Conservation (phyloP, 2,329 filamentous ascomycete genomes). For the Colletotrichum musicola region DNA sequence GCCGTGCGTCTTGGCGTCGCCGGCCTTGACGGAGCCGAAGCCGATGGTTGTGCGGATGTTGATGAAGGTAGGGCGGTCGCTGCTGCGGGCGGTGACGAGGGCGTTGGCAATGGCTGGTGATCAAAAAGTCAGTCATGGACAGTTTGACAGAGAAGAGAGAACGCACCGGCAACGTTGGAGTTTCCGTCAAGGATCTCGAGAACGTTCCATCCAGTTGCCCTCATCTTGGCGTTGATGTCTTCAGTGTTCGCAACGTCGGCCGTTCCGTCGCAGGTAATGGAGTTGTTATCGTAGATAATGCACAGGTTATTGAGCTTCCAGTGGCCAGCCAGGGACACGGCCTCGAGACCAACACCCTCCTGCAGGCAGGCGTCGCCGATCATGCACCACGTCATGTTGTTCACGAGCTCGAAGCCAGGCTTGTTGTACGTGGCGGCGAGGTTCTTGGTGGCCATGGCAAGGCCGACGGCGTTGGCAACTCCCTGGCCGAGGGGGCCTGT, state of each 20-base stretch:
- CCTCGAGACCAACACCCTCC: conserved; percentile 69
- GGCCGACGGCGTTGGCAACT: conserved; percentile 69
- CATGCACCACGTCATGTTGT: conserved; percentile 67
- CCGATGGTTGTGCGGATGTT: conserved; percentile 70
- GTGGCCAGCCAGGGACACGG: conserved; percentile 68
- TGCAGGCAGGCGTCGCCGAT: conserved; percentile 69
- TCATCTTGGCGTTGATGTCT: conserved; percentile 69
- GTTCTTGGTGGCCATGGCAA: conserved; percentile 69
- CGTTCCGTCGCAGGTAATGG: conserved; percentile 69
- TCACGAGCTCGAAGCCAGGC: conserved; percentile 60
- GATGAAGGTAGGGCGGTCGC: conserved; percentile 67
- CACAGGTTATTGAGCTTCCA: conserved; percentile 67
- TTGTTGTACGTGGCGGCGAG: conserved; percentile 66
- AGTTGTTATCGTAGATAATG: conserved; percentile 72
- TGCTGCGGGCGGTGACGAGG: conserved; percentile 56
- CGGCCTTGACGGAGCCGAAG: conserved; percentile 60
- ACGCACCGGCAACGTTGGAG: conserved; percentile 57
- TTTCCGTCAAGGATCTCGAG: conserved; percentile 65
- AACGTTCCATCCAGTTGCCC: conserved; percentile 67
- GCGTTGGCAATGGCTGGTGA: conserved; percentile 54
- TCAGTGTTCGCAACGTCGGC: conserved; percentile 67
- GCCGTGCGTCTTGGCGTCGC: conserved; percentile 68
- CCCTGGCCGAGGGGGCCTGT: conserved; percentile 71
- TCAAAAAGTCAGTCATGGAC: background rate
- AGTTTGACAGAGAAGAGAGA: too few species aligned